Base-by-base conservation (phyloP, 2,329 filamentous ascomycete genomes). In the Diaporthe eres region DNA sequence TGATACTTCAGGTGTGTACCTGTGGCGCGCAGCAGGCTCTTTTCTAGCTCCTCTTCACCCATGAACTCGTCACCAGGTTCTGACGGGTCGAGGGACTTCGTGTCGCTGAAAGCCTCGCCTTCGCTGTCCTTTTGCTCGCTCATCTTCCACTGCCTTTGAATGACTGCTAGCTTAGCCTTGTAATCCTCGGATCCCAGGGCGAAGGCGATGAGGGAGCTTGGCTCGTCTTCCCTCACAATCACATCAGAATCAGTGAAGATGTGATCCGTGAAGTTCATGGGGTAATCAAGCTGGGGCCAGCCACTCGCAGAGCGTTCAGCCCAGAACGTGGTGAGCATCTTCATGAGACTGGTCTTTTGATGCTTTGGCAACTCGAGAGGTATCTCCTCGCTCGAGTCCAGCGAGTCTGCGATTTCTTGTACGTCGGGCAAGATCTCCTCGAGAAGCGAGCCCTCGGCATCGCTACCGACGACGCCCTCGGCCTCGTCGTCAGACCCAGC, bases 161-260 rank as follows among this genome's bases (percentile, higher is more conserved):
- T 94, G 10, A 90, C 89, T 28, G 90, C 88, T 25, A 98, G 88
- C 84, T 98, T 98, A 57, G 89, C 89, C 77, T 93, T 91, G 83
- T 99, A 99, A 81, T 98, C 95, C 74, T 94, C 91, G 19, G 94
- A 98, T 78, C 94, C 95, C 28, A 99, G 87, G 1, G 96, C 95
- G 81, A 99, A 94, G 0, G 97, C 97, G 81, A 99, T 97, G 55
- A 99, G 90, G 2, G 97, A 98, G 81, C 95, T 98, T 3, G 97
- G 97, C 84, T 99, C 97, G 82, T 99, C 97, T 84, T 99, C 97
- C 53, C 97, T 92, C 51, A 99, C 95, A 79, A 99, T 98, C 78
- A 99, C 96, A 83, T 99, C 95, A 12, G 95, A 98, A 85, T 99
- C 96, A 72, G 95, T 94, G 85, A 98, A 98, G 65, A 99, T 96